Evolutionary conservation across 2,329 filamentous ascomycete species (phyloP).

Genomic region (Polytolypa hystricis): DNA sequence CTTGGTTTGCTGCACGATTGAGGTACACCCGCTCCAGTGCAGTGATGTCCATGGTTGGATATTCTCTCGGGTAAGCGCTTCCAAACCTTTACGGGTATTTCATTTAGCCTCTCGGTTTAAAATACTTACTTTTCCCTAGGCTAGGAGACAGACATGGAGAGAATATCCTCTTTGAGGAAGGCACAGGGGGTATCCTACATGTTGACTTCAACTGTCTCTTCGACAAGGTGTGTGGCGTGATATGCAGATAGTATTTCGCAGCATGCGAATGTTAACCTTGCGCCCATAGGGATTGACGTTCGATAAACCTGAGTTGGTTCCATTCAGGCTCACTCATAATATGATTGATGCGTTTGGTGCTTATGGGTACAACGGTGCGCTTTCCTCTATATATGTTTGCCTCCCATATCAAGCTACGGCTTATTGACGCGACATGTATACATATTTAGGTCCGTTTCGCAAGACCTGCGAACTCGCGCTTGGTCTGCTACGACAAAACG

Average conservation of each 20-base stretch:
- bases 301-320: conserved; percentile 85
- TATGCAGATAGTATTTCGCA: conserved; percentile 4
- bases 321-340: conserved; percentile 95
- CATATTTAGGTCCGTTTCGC: conserved; percentile 61
- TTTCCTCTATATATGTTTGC: too few species aligned
- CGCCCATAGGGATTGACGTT: conserved; percentile 64
- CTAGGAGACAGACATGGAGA: conserved; percentile 93
- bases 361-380: conserved; percentile 67
- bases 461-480: conserved; percentile 84
- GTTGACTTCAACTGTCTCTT: conserved; percentile 99
- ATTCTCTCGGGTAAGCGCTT: conserved; percentile 57
- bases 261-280: conserved; percentile 1
- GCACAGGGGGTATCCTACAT: conserved; percentile 86
- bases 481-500: conserved; percentile 71
- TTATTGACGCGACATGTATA: too few species aligned
- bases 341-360: conserved; percentile 97
- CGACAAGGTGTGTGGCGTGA: conserved; percentile 52
- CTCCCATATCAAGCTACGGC: too few species aligned
- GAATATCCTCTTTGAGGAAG: conserved; percentile 90
- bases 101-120: too few species aligned
- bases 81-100: too few species aligned
- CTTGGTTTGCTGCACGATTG: conserved; percentile 82
- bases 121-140: too few species aligned
- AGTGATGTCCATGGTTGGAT: conserved; percentile 99
- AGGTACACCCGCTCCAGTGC: conserved; percentile 88